Evolutionary conservation across 495 filamentous ascomycete species (phyloP), one percentile per base, ranked within the genome.

Genomic region (Penicillium malachiteum): DNA sequence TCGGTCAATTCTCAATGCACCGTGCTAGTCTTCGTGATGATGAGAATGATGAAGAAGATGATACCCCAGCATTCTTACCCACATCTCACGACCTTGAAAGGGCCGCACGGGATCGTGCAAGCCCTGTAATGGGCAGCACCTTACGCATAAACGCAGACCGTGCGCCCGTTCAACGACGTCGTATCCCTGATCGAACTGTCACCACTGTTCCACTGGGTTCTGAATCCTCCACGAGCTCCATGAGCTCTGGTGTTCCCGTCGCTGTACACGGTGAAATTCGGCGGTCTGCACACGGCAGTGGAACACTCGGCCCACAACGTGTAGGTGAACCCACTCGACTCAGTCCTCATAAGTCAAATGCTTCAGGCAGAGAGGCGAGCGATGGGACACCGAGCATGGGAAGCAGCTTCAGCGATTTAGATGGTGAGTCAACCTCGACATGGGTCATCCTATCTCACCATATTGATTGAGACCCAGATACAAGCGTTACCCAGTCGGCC

Each of bases 341-440:
- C 13, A 87, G 82, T 60, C 82, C 83, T 2, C 74, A 74, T 12
- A 73, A 70, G 38, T 82, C 81, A 48, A 73, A 49, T 11, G 42
- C 78, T 10, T 80, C 78, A 31, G 81, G 75, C 12, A 78, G 83
- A 48, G 87, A 90, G 38, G 80, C 84, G 6, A 96, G 91, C 61
- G 91, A 96, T 56, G 91, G 86, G 3, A 92, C 90, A 2, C 94
- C 92, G 0, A 98, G 95, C 60, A 97, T 97, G 89, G 91, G 93
- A 1, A 96, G 92, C 66, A 96, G 92, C 68, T 98, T 96, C 66
- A 96, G 92, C 70, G 94, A 98, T 75, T 77, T 98, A 30, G 95
- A 97, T 70, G 91, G 90, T 93, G 79, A 57, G 78, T 71, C 37
- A n/a, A 8, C 5, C 30, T 46, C 13, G 3, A 7, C 14, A 2